These are phyloP conservation scores for Postia placenta DNA, from an alignment of 768 basidiomycete genomes.

Conservation along the genomic window DNA sequence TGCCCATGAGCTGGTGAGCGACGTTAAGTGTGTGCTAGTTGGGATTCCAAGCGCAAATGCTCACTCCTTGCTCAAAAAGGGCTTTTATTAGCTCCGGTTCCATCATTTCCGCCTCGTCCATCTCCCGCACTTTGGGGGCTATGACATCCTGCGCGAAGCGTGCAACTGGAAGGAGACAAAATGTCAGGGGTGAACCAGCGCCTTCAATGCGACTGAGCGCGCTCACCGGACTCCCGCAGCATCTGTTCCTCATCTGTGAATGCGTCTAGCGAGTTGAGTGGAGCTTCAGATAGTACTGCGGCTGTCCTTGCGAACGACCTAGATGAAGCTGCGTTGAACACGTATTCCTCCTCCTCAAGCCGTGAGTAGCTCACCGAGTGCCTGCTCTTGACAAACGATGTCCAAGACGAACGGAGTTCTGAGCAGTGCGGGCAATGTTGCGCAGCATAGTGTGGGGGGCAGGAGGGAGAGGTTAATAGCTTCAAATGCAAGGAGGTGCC, in stretches of 20 bases:
- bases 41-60: conserved; percentile 23
- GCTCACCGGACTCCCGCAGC: conserved; percentile 83
- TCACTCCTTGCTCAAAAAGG: conserved; percentile 91
- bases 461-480: too few relatives aligned
- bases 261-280: conserved; percentile 57
- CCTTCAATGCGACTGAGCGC: too few relatives aligned
- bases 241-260: conserved; percentile 95
- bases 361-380: too few relatives aligned
- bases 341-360: too few relatives aligned
- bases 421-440: neutral
- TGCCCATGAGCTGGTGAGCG: conserved; percentile 81
- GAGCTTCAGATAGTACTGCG: conserved; percentile 1
- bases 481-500: too few relatives aligned
- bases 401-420: neutral
- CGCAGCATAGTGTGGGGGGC: too few relatives aligned
- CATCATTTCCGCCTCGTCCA: conserved; percentile 98
- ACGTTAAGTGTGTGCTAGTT: neutral
- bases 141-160: conserved; percentile 89
- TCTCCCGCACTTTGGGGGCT: conserved; percentile 86
- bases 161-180: conserved; percentile 46
- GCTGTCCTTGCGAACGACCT: conserved; percentile 1
- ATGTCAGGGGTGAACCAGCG: neutral
- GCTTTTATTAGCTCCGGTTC: conserved; percentile 81
- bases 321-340: neutral
- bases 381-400: neutral